Evolutionary conservation across 2,329 filamentous ascomycete genomes (phyloP).

Genomic region (Alternaria arborescens): DNA sequence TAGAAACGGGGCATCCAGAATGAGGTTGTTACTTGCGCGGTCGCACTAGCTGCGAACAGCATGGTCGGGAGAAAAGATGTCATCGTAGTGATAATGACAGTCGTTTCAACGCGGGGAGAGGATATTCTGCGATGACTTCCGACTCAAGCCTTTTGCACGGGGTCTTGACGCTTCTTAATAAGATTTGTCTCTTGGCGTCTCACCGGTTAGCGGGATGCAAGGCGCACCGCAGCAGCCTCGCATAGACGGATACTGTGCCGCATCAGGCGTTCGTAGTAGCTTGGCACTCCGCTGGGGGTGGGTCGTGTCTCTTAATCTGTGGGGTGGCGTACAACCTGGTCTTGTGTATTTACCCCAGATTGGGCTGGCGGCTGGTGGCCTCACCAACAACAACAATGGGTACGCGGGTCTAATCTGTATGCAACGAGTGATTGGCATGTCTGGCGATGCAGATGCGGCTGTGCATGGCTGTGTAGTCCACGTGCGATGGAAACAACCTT

Average conservation of each 20-base stretch:
- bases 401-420: not conserved
- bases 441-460: not conserved
- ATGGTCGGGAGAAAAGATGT: not conserved
- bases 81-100: not conserved
- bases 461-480: not conserved
- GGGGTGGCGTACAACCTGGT: not conserved
- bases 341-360: not conserved
- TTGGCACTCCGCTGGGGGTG: not conserved
- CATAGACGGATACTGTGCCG: not conserved
- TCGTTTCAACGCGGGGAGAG: too few relatives aligned
- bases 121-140: not conserved
- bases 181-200: not conserved
- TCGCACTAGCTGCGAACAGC: not conserved
- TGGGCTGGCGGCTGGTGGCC: not conserved
- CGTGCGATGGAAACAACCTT: not conserved
- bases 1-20: not conserved
- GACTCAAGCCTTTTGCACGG: not conserved
- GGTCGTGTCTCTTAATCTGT: too few relatives aligned
- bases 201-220: not conserved
- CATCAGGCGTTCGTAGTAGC: not conserved
- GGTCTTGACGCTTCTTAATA: not conserved
- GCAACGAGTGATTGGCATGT: not conserved
- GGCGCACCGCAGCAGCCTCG: not conserved
- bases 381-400: not conserved
- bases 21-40: constrained; percentile 6